Evolutionary conservation across 192 early-diverging fungal genomes (phyloP), one percentile per base, ranked within the genome.

Genomic region (Backusella westeae): DNA sequence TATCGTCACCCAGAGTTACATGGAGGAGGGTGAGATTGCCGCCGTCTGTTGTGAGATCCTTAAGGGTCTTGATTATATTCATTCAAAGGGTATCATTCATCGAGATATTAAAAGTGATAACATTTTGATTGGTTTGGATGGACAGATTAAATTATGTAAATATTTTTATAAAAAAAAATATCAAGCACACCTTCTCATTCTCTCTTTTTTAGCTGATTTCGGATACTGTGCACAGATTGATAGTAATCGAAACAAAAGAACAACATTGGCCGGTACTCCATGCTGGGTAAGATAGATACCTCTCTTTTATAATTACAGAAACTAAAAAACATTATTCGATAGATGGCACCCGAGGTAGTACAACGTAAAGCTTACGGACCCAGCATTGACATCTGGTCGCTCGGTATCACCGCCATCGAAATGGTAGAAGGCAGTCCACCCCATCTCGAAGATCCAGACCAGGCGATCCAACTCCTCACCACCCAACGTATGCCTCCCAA

Each of bases 401-500:
- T 97, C 46, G 96, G 96, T n/a, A 97, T 98, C 82, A 97, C 96
- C 90, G 93, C 92, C 6, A 96, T 98, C 53, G 96, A 98, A 80
- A 97, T 97, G 95, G 85, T 97, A 32, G 96, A 98, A 82, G 94
- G 96, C 21, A 94, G 96, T 80, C 96, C 96, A 67, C 96, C 96
- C 29, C 96, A 98, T 82, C 81, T 98, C 34, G 91, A 96, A 72
- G 93, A 96, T 74, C 91, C 96, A 67, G 95, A 94, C 3, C 85
- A 95, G 19, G 59, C 87, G 87, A 69, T 94, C 93, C 15, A 78
- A 94, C 71, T 96, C 94, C 76, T 80, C 94, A 78, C 96, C 94
- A 88, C 94, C 91, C 3, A 98, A 92, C 38, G 96, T 92, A 39
- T 32, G 4, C 63, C 96, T 93, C 97, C 96, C 12, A 89, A 88